Base-by-base conservation (phyloP, 2,329 filamentous ascomycete species). In the Bipolaris cookei region DNA sequence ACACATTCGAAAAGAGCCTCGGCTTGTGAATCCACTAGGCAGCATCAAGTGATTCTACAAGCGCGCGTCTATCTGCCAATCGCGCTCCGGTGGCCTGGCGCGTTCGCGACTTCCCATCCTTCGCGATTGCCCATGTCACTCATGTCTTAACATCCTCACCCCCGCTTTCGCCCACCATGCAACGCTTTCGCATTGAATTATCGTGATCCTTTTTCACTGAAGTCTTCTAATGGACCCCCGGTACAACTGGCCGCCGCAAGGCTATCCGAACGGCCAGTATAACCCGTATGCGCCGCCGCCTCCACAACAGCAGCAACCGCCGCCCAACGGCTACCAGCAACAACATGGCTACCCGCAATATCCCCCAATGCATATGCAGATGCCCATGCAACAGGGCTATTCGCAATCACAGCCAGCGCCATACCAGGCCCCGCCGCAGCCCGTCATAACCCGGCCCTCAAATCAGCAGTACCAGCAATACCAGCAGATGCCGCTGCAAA, bases 171-270 rank as follows among this genome's bases (percentile, higher is more conserved):
- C 46, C 52, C 55, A 51, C 52, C 10, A 72, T 72, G 69, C 48
- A 62, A 46, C 62, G 48, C 54, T 44, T 39, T 46, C 23, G 54
- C 16, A 41, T 45, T 51, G 55, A 59, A 53, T 50, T 47, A 34
- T 56, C 62, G 66, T 69, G 65, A 67, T 51, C 1, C 7, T 35
- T 41, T 49, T 45, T 23, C 39, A 30, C 20, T 13, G 51, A 14
- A 11, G 16, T 43, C 37, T 8, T 20, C 38, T 13, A 38, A 42
- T 76, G 73, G 71, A 76, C 46, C 71, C 72, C 6, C 68, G 69
- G n/a, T 73, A 71, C 52, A 70, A 72, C 63, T 74, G 70, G 66
- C 69, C 68, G 48, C 70, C 68, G 44, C 71, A 67, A 63, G 64
- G 56, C 51, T 70, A 71, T 46, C 48, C 63, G 3, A 70, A 69